phyloP scores from a whole-genome alignment of 257 asterid species.

The Lavandula angustifolia region DNA sequence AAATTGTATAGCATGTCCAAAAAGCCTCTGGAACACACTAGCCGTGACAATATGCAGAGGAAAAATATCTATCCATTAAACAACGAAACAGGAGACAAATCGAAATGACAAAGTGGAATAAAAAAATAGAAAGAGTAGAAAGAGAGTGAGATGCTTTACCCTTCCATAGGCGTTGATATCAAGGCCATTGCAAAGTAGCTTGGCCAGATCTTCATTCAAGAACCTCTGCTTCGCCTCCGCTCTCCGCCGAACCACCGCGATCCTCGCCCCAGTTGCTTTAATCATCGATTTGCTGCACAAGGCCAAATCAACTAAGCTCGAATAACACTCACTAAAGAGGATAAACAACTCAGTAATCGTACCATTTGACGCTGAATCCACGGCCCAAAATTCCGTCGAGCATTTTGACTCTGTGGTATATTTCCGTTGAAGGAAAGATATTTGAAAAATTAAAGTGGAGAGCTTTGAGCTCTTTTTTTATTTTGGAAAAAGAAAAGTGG shows the following conservation, averaged over 20 bases:
- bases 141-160: conserved; percentile 41
- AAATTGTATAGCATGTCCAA: background rate
- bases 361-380: conserved; percentile 91
- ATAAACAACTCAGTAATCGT: conserved; percentile 30
- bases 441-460: conserved; percentile 30
- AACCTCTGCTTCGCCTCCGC: conserved; percentile 93
- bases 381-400: conserved; percentile 86
- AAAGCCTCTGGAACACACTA: background rate
- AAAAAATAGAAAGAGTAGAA: background rate
- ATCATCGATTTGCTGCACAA: conserved; percentile 69
- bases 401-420: conserved; percentile 46
- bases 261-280: conserved; percentile 69
- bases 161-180: conserved; percentile 92
- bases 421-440: conserved; percentile 35
- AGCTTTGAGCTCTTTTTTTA: background rate
- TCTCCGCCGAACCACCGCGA: conserved; percentile 71
- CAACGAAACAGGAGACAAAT: conserved; percentile 18
- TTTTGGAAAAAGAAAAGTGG: conserved; percentile 2
- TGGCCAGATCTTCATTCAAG: conserved; percentile 86
- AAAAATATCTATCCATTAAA: conserved; percentile 1
- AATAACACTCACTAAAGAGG: background rate
- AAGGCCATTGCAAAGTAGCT: conserved; percentile 84
- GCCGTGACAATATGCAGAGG: background rate
- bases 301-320: conserved; percentile 3
- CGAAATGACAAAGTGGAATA: background rate